Conservation (phyloP, 805 yeast species). For the Debaryomyces tyrocola region DNA sequence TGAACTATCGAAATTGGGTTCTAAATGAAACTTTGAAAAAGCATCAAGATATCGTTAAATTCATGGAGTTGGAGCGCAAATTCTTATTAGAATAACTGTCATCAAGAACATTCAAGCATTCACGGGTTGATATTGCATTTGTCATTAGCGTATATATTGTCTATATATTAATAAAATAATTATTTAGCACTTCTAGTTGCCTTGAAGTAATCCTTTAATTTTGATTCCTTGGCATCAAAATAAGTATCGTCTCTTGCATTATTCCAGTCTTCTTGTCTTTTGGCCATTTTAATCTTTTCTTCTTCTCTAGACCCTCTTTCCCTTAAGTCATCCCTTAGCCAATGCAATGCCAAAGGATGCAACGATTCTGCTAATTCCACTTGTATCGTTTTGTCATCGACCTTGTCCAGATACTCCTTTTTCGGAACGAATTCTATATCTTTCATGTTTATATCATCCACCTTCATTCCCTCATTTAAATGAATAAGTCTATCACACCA, state of each 20-base stretch:
- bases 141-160: neutral
- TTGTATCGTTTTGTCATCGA: constrained; percentile 17
- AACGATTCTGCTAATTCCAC: constrained; percentile 51
- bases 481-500: constrained; percentile 91
- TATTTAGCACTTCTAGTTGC: constrained; percentile 41
- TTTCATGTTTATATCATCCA: constrained; percentile 33
- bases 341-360: constrained; percentile 71
- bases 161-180: constrained; percentile 1
- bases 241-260: constrained; percentile 35
- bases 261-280: constrained; percentile 59
- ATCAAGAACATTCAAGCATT: neutral
- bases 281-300: constrained; percentile 32
- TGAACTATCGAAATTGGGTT: constrained; percentile 33
- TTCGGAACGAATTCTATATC: constrained; percentile 28
- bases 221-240: constrained; percentile 46
- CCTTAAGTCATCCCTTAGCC: constrained; percentile 58
- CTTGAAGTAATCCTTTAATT: constrained; percentile 50
- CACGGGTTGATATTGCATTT: no score
- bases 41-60: constrained; percentile 24
- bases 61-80: constrained; percentile 32
- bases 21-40: constrained; percentile 20
- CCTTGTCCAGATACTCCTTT: neutral
- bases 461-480: constrained; percentile 62
- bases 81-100: constrained; percentile 8
- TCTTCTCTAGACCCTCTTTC: constrained; percentile 57